Conservation (phyloP, 139 green algal genomes). For the Mesotaenium endlicherianum region DNA sequence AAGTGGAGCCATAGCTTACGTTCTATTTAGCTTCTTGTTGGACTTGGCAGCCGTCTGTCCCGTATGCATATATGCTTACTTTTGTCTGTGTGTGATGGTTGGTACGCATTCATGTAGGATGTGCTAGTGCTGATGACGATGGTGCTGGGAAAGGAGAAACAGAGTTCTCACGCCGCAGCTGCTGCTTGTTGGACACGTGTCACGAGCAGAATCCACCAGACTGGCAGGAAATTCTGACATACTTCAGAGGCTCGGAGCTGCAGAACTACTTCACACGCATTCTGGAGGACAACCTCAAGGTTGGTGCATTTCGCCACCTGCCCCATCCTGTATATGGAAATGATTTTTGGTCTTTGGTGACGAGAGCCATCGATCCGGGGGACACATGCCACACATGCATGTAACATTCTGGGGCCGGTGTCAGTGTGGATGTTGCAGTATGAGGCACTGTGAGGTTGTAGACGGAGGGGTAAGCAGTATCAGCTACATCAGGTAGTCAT, state of each 20-base stretch:
- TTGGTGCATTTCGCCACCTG: background rate
- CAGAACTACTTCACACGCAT: conserved; percentile 99
- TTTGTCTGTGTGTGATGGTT: background rate
- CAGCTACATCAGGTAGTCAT: too few relatives aligned
- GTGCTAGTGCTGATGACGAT: background rate
- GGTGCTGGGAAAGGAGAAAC: background rate
- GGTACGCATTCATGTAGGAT: background rate
- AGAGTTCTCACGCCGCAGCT: background rate
- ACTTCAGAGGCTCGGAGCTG: conserved; percentile 95
- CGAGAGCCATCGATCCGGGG: too few relatives aligned
- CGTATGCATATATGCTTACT: background rate
- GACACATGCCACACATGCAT: too few relatives aligned
- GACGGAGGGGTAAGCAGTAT: too few relatives aligned
- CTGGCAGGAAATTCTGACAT: conserved; percentile 95
- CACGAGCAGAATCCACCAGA: conserved; percentile 76
- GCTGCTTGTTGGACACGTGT: background rate
- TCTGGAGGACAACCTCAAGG: conserved; percentile 96
- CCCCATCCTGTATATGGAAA: too few relatives aligned
- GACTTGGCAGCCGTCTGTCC: background rate
- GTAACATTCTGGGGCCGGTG: too few relatives aligned
- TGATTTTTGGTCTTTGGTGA: too few relatives aligned
- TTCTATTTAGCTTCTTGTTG: too few relatives aligned
- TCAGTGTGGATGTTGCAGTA: too few relatives aligned
- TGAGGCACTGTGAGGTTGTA: too few relatives aligned
- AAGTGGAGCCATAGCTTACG: too few relatives aligned